Conservation (phyloP, 768 basidiomycete species). For the Collybia sp. region DNA sequence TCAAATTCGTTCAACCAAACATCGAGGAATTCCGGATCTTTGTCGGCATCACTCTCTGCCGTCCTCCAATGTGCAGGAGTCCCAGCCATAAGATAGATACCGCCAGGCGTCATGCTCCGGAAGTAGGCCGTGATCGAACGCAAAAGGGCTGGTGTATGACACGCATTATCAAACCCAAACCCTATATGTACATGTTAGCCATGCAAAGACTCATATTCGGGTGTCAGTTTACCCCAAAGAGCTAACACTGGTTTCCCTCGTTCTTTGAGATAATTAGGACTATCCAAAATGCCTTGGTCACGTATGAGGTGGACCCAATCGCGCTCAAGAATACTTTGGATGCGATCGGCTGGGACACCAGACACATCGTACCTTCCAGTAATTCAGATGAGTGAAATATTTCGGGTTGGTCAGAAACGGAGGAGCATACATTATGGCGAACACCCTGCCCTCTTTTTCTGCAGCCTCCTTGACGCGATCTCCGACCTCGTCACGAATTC, state of each 20-base stretch:
- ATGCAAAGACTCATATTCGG: conserved; percentile 1
- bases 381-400: conserved; percentile 2
- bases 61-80: conserved; percentile 75
- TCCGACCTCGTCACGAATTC: conserved; percentile 68
- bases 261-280: conserved; percentile 70
- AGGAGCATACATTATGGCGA: conserved; percentile 71
- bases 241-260: conserved; percentile 66
- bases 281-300: conserved; percentile 57
- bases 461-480: conserved; percentile 71
- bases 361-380: conserved; percentile 76
- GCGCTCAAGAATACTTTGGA: conserved; percentile 60
- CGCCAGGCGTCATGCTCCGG: conserved; percentile 60
- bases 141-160: conserved; percentile 60
- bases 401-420: conserved; percentile 1
- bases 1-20: conserved; percentile 79
- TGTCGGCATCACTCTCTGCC: conserved; percentile 63
- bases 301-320: conserved; percentile 74
- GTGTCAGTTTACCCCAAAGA: conserved; percentile 59
- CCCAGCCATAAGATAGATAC: conserved; percentile 71
- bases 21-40: conserved; percentile 56
- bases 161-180: conserved; percentile 59
- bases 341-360: conserved; percentile 65
- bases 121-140: conserved; percentile 52
- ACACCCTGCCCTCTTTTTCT: conserved; percentile 76
- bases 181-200: conserved; percentile 31